phyloP scores from a whole-genome alignment of 495 filamentous ascomycete genomes.

The Daldinia childiae region DNA sequence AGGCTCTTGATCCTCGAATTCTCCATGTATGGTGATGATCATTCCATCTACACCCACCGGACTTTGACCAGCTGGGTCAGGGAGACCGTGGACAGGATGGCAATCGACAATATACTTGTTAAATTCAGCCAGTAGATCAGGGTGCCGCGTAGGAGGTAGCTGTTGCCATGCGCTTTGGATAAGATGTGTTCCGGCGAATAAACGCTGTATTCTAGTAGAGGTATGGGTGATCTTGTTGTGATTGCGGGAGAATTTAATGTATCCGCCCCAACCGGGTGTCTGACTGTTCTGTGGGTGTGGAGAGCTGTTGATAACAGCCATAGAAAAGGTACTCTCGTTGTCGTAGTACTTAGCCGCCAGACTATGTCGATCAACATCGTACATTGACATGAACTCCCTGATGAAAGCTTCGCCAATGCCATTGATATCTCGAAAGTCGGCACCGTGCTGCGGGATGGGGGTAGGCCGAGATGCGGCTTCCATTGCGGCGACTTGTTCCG shows the following conservation, averaged over 20 bases:
- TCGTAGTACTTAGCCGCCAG: constrained; percentile 80
- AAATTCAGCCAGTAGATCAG: constrained; percentile 67
- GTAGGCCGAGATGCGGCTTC: constrained; percentile 52
- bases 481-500: constrained; percentile 68
- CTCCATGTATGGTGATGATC: constrained; percentile 80
- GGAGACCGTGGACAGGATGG: constrained; percentile 74
- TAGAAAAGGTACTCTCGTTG: constrained; percentile 76
- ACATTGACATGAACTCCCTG: constrained; percentile 75
- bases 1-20: constrained; percentile 79
- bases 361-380: constrained; percentile 73
- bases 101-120: constrained; percentile 85
- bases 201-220: constrained; percentile 67
- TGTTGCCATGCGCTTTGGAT: constrained; percentile 73
- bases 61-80: constrained; percentile 73
- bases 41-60: constrained; percentile 76
- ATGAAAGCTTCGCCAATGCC: constrained; percentile 80
- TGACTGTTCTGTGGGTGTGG: constrained; percentile 62
- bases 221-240: constrained; percentile 72
- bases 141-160: constrained; percentile 80
- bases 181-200: constrained; percentile 69
- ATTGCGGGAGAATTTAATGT: constrained; percentile 84
- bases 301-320: constrained; percentile 70
- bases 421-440: constrained; percentile 78
- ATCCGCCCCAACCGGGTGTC: constrained; percentile 70
- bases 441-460: constrained; percentile 72